These are phyloP conservation scores for Didymella segeticola DNA, from an alignment of 2,329 filamentous ascomycete species.

Conservation along the genomic window DNA sequence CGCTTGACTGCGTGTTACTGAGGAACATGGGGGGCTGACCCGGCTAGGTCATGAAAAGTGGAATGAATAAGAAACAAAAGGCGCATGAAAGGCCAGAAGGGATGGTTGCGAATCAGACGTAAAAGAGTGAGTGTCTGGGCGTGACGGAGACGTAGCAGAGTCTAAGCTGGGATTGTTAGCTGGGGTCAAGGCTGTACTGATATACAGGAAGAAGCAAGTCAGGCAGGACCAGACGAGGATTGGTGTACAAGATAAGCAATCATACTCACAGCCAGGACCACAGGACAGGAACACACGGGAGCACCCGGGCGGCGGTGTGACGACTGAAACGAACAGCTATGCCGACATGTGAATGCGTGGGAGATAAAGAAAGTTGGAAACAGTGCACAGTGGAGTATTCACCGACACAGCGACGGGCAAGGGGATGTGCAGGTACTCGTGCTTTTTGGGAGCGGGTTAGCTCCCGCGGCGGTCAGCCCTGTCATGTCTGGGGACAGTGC, in stretches of 20 bases:
- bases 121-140: constrained; percentile 17
- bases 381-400: constrained; percentile 18
- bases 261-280: constrained; percentile 33
- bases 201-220: constrained; percentile 40
- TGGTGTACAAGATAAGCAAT: constrained; percentile 45
- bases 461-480: constrained; percentile 40
- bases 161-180: constrained; percentile 29
- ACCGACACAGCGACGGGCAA: constrained; percentile 26
- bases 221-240: constrained; percentile 27
- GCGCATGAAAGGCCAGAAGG: constrained; percentile 44
- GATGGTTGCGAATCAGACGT: constrained; percentile 8
- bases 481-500: constrained; percentile 28
- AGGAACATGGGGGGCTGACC: constrained; percentile 49
- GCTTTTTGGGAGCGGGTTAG: constrained; percentile 42
- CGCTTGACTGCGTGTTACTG: constrained; percentile 39
- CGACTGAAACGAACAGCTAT: constrained; percentile 32
- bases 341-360: constrained; percentile 32
- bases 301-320: constrained; percentile 39
- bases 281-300: constrained; percentile 36
- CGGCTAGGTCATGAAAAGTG: constrained; percentile 32
- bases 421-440: constrained; percentile 43
- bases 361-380: constrained; percentile 27
- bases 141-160: constrained; percentile 19
- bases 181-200: constrained; percentile 31
- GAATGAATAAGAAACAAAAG: constrained; percentile 28